Evolutionary conservation across 2,329 filamentous ascomycete species (phyloP).

Genomic region (Aspergillus nomiae): DNA sequence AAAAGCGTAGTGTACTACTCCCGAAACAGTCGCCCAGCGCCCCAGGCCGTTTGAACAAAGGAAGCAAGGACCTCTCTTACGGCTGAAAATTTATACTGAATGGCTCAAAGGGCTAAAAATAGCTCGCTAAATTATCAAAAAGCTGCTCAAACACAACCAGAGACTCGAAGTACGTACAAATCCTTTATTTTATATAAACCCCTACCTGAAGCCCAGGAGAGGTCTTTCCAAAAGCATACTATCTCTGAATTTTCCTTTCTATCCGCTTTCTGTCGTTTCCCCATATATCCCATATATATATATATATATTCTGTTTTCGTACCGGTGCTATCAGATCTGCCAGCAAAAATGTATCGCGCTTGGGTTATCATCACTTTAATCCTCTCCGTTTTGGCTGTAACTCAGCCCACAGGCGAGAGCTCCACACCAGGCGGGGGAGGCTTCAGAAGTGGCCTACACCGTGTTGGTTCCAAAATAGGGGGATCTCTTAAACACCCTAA

Average conservation of each 20-base stretch:
- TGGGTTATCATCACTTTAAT: not conserved
- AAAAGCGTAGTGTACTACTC: not conserved
- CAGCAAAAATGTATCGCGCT: not conserved
- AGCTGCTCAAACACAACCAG: not conserved
- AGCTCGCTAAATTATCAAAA: no score
- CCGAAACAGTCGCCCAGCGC: not conserved
- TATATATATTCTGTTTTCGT: not conserved
- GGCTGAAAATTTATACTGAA: not conserved
- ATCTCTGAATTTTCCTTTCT: not conserved
- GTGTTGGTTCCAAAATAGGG: not conserved
- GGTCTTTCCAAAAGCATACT: not conserved
- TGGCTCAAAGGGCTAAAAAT: not conserved
- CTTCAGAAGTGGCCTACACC: not conserved
- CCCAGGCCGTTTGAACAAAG: not conserved
- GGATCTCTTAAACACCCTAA: not conserved
- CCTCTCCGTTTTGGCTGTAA: no score
- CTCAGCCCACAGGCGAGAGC: not conserved
- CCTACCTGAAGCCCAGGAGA: not conserved
- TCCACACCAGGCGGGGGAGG: not conserved
- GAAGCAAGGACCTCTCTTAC: not conserved
- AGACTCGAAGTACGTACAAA: not conserved
- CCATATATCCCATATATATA: no score
- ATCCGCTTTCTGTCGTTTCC: not conserved
- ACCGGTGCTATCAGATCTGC: accelerated
- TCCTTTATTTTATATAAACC: not conserved